Base-by-base conservation (phyloP, 192 early-diverging fungal species). In the Backusella tarrabulga region DNA sequence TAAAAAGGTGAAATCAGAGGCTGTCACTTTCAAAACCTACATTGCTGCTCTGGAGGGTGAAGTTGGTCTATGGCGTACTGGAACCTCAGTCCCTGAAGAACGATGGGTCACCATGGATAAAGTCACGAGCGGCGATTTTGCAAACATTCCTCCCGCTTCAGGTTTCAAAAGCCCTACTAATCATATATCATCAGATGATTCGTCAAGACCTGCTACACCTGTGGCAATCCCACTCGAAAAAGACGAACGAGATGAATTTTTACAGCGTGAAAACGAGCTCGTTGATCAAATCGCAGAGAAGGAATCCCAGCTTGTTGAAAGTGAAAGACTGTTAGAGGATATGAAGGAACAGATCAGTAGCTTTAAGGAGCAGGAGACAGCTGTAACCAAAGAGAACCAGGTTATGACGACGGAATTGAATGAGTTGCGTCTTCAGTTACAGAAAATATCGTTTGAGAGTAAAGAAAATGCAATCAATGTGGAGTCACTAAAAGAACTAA, bases 191-290 rank as follows among this genome's bases (percentile, higher is more conserved):
- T 23, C 40, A 54, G 81, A 85, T 17, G 83, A 87, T 71, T 79
- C 80, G 1, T 88, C 91, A 4, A 84, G 95, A 44, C 85, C 93
- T 2, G 77, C 87, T 1, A 98, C 97, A 15, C 96, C 97, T 11
- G 26, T 63, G 26, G 91, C 91, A 2, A 87, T 91, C 29, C 85
- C 85, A 42, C 79, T 98, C 63, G 89, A 90, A 68, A 89, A 95
- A 54, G 98, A 98, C 81, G 97, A 98, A 82, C 88, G 95, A 34
- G 97, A 99, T 60, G 97, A 97, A 70, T 98, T 99, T 79, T 79
- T 98, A 83, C 88, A 90, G 54, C 90, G 98, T 36, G 98, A 99
- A 83, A 97, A 97, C 82, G 98, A 99, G 80, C 88, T 99, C 73
- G 92, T 90, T 71, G 97, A 99, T 77, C 91, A 95, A 75, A 84